phyloP scores from a whole-genome alignment of 306 rosid species.

The Morella rubra region DNA sequence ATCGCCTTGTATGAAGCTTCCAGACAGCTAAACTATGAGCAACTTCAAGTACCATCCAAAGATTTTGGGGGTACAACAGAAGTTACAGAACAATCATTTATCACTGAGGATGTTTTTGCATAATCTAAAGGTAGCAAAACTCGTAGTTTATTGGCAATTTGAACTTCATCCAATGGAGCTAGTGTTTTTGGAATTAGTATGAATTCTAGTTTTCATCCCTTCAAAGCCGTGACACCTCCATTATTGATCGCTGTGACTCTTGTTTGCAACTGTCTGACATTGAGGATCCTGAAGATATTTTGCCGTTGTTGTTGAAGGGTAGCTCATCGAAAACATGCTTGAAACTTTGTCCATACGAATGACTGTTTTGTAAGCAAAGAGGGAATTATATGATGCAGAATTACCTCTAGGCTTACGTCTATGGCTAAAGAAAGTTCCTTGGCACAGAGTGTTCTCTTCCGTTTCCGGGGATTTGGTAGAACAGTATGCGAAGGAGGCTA shows the following conservation, averaged over 20 bases:
- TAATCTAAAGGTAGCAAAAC: constrained; percentile 26
- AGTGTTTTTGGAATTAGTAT: not conserved
- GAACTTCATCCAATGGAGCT: not conserved
- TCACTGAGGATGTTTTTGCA: constrained; percentile 75
- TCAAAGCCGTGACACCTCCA: too few species aligned
- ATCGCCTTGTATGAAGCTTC: constrained; percentile 89
- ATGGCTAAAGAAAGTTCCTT: not conserved
- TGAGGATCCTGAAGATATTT: not conserved
- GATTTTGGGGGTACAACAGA: constrained; percentile 29
- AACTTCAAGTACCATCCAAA: constrained; percentile 50
- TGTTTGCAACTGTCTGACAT: not conserved
- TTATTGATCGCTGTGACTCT: not conserved
- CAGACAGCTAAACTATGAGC: constrained; percentile 77
- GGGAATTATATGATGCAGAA: not conserved
- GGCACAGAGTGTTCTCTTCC: not conserved
- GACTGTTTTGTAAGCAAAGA: not conserved
- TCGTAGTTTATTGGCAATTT: not conserved
- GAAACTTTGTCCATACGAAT: not conserved
- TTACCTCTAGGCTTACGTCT: too few species aligned
- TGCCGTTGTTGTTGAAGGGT: not conserved
- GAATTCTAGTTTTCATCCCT: not conserved
- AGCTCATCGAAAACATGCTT: not conserved
- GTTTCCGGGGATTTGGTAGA: too few species aligned
- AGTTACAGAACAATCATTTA: constrained; percentile 39
- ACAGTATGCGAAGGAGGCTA: too few species aligned